phyloP scores from a whole-genome alignment of 202 grass and related monocot genomes.

The Zoysia matrella region DNA sequence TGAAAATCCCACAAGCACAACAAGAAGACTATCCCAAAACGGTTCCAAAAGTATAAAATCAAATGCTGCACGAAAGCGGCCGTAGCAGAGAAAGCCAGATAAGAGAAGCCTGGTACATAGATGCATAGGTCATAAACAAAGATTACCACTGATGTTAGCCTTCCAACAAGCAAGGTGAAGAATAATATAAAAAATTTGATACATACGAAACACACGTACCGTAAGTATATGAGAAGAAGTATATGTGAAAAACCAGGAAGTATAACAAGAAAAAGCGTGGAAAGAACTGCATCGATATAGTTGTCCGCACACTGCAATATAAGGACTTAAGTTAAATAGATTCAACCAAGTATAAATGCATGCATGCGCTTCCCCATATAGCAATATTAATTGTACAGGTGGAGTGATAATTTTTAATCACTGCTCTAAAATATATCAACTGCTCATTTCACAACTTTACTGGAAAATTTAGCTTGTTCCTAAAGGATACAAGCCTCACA shows the following conservation, averaged over 20 bases:
- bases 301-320: slow-evolving; percentile 85
- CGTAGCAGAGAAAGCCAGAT: slow-evolving; percentile 94
- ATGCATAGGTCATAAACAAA: slow-evolving; percentile 27
- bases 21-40: slow-evolving; percentile 74
- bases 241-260: slow-evolving; percentile 99
- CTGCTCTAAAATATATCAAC: too few species aligned
- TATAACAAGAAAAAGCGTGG: slow-evolving; percentile 98
- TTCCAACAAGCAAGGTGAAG: not conserved
- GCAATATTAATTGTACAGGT: not conserved
- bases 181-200: not conserved
- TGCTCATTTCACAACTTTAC: slow-evolving; percentile 11
- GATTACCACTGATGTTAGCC: slow-evolving; percentile 18
- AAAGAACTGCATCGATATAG: slow-evolving; percentile 99
- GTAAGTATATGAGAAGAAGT: slow-evolving; percentile 97
- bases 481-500: not conserved
- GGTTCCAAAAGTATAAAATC: slow-evolving; percentile 98
- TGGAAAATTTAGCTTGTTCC: slow-evolving; percentile 7
- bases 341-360: slow-evolving; percentile 25
- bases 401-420: too few species aligned
- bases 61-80: slow-evolving; percentile 96
- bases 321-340: slow-evolving; percentile 42
- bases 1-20: slow-evolving; percentile 10
- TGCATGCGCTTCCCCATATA: not conserved
- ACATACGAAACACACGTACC: slow-evolving; percentile 53
- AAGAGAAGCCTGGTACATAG: slow-evolving; percentile 76